Evolutionary conservation across 2,329 filamentous ascomycete genomes (phyloP).

Genomic region (Lasiodiplodia citricola): DNA sequence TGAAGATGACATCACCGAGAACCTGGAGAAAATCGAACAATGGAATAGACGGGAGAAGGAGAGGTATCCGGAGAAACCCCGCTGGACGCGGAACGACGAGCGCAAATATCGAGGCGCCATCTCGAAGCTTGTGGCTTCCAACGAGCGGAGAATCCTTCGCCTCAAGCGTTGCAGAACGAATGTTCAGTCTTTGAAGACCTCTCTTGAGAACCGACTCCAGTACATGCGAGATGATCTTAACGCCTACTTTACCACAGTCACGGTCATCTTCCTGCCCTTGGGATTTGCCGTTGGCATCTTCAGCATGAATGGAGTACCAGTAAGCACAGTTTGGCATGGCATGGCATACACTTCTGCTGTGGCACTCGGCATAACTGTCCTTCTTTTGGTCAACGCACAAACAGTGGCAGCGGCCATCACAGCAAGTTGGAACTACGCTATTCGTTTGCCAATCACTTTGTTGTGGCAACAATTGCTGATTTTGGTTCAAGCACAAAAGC

Average conservation of each 20-base stretch:
- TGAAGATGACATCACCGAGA: slow-evolving; percentile 31
- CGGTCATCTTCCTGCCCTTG: slow-evolving; percentile 42
- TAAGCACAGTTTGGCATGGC: neutral
- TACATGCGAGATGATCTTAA: slow-evolving; percentile 32
- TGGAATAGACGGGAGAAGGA: slow-evolving; percentile 37
- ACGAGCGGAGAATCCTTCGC: neutral
- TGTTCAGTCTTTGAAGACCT: slow-evolving; percentile 29
- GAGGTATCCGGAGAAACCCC: slow-evolving; percentile 34
- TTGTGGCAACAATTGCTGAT: no score
- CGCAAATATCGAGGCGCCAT: slow-evolving; percentile 35
- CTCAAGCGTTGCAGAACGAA: neutral
- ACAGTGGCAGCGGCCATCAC: no score
- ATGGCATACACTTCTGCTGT: slow-evolving; percentile 2
- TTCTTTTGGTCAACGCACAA: neutral
- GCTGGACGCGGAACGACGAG: slow-evolving; percentile 42
- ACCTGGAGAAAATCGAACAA: slow-evolving; percentile 30
- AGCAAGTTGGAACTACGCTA: no score
- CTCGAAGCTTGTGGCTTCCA: slow-evolving; percentile 27
- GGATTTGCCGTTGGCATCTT: slow-evolving; percentile 40
- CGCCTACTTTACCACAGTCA: slow-evolving; percentile 42
- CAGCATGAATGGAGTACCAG: slow-evolving; percentile 38
- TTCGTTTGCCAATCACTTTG: no score
- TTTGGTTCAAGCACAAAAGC: no score
- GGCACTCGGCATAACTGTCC: neutral
- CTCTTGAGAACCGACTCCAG: slow-evolving; percentile 29